Evolutionary conservation across 257 asterid species (phyloP).

Genomic region (Petrea volubilis): DNA sequence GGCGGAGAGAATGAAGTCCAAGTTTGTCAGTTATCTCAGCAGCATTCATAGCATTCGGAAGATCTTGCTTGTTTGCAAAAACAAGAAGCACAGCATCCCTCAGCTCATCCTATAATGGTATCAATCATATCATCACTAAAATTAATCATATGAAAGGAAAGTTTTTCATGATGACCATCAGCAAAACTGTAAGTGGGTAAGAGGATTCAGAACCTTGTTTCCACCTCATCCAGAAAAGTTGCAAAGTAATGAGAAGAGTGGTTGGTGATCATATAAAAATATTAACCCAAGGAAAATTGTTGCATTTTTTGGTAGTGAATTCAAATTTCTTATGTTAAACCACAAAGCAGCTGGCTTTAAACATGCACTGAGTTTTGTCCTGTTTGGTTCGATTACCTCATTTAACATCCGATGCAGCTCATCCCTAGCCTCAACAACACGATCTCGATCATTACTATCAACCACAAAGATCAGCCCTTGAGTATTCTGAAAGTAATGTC

Average conservation of each 20-base stretch:
- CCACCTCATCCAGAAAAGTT: not conserved
- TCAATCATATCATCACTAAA: not conserved
- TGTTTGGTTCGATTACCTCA: conserved; percentile 44
- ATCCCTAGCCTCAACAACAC: conserved; percentile 87
- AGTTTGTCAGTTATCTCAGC: conserved; percentile 60
- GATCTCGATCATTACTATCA: conserved; percentile 82
- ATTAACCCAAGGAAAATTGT: too few relatives aligned
- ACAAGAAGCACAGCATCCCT: conserved; percentile 57
- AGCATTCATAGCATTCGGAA: conserved; percentile 61
- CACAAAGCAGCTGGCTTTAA: not conserved
- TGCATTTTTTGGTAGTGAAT: not conserved
- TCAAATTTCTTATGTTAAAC: too few relatives aligned
- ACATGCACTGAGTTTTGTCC: not conserved
- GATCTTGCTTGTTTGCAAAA: conserved; percentile 62
- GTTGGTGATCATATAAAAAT: not conserved
- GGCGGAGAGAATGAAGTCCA: conserved; percentile 63
- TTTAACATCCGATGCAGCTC: conserved; percentile 84
- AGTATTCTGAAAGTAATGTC: conserved; percentile 84
- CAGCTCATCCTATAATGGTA: conserved; percentile 45
- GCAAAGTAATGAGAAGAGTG: not conserved
- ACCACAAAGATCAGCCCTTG: conserved; percentile 86
- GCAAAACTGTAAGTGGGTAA: not conserved
- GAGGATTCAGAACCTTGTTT: not conserved
- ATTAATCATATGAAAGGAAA: not conserved
- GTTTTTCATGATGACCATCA: not conserved